These are phyloP conservation scores for Fusarium pseudonygamai DNA, from an alignment of 2,329 filamentous ascomycete species.

Conservation along the genomic window DNA sequence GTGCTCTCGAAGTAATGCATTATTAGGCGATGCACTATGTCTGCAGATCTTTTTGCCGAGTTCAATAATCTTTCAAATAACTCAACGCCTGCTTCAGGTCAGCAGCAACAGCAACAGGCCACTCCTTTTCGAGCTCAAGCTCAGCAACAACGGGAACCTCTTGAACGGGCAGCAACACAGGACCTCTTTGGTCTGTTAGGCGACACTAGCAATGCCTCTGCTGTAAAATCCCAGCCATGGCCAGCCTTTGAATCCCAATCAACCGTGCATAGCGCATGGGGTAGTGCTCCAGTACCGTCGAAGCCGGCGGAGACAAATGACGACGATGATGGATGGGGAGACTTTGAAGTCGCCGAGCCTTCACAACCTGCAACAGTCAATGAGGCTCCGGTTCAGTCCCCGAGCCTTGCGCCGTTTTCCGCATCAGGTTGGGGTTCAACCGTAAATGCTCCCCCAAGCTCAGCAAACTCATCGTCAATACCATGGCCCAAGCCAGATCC, in stretches of 20 bases:
- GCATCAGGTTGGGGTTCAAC: constrained; percentile 26
- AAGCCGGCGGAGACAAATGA: constrained; percentile 47
- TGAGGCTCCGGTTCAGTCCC: constrained; percentile 20
- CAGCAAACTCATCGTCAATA: constrained; percentile 26
- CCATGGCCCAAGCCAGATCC: constrained; percentile 27
- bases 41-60: constrained; percentile 72
- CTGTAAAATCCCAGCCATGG: constrained; percentile 44
- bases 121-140: constrained; percentile 20
- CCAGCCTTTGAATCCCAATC: constrained; percentile 43
- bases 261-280: constrained; percentile 31
- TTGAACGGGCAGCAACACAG: constrained; percentile 34
- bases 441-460: constrained; percentile 3
- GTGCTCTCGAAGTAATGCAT: constrained; percentile 23
- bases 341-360: constrained; percentile 68
- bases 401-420: constrained; percentile 2
- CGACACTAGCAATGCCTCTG: constrained; percentile 22
- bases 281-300: constrained; percentile 18
- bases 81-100: constrained; percentile 43
- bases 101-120: constrained; percentile 17
- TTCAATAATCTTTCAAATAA: constrained; percentile 62
- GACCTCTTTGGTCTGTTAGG: constrained; percentile 42
- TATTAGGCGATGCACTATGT: constrained; percentile 57
- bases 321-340: constrained; percentile 73
- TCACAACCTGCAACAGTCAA: constrained; percentile 15
- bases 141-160: constrained; percentile 12